These are phyloP conservation scores for Aspergillus fructus DNA, from an alignment of 2,329 filamentous ascomycete genomes.

Conservation along the genomic window DNA sequence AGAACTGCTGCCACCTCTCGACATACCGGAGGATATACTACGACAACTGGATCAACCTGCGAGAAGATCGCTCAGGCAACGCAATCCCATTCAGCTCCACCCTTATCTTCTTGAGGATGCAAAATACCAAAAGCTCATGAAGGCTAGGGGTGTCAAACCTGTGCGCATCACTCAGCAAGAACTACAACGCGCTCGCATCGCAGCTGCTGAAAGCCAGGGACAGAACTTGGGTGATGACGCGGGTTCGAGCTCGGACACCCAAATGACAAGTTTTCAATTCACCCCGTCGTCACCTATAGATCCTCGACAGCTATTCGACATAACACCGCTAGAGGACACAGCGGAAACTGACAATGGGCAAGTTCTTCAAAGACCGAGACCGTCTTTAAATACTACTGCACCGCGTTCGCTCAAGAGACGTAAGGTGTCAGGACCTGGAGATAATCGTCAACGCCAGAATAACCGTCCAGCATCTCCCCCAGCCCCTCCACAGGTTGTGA, in stretches of 20 bases:
- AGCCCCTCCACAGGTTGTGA: conserved; percentile 26
- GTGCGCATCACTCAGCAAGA: conserved; percentile 33
- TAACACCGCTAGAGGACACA: background rate
- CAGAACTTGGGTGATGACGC: conserved; percentile 34
- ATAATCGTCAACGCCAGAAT: conserved; percentile 8
- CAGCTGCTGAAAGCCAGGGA: conserved; percentile 31
- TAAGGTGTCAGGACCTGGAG: conserved; percentile 29
- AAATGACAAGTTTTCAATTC: conserved; percentile 29
- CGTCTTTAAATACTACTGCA: conserved; percentile 1
- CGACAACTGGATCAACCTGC: conserved; percentile 25
- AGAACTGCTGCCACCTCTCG: conserved; percentile 20
- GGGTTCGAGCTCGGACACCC: conserved; percentile 33
- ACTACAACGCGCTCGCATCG: conserved; percentile 9
- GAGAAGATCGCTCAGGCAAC: conserved; percentile 41
- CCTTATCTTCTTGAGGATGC: conserved; percentile 49
- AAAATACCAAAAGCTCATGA: conserved; percentile 43
- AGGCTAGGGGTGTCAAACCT: conserved; percentile 43
- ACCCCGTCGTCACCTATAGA: conserved; percentile 28
- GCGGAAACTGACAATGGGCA: background rate
- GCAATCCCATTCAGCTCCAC: conserved; percentile 50
- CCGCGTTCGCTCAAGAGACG: conserved; percentile 34
- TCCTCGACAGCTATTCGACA: conserved; percentile 1
- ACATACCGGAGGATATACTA: conserved; percentile 30
- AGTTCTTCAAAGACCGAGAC: conserved; percentile 1
- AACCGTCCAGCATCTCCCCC: conserved; percentile 12